Percentiles rank a stretch among this genome's conserved stretches.
Conservation (phyloP, 2,329 filamentous ascomycete species). For the Cercospora citrullina region DNA sequence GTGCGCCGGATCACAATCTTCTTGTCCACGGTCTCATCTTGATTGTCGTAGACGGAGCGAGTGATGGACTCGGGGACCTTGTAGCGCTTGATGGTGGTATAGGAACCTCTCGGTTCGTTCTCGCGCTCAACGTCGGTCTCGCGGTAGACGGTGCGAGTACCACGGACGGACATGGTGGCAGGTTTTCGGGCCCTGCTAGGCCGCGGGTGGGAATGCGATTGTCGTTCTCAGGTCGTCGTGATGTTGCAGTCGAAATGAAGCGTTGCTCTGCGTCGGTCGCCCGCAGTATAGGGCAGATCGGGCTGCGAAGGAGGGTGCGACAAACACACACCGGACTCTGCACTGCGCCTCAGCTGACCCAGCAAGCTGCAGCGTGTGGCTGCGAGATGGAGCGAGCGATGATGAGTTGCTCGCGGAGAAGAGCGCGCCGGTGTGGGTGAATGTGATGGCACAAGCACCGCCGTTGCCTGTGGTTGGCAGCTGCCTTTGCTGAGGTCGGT, state of each 20-base stretch:
- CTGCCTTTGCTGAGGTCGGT: not conserved
- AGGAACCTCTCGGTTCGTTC: constrained; percentile 48
- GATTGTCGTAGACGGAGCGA: constrained; percentile 36
- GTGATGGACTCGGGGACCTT: constrained; percentile 52
- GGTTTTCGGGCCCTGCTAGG: not conserved
- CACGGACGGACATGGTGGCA: constrained; percentile 40
- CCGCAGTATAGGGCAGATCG: not conserved
- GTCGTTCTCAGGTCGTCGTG: constrained; percentile 2
- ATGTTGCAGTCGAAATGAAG: not conserved
- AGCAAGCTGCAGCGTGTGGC: constrained; percentile 10
- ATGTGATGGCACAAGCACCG: not conserved
- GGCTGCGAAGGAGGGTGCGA: constrained; percentile 6
- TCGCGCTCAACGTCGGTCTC: constrained; percentile 50
- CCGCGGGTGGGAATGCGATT: not conserved
- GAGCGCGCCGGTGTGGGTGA: not conserved
- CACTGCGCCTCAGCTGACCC: constrained; percentile 17
- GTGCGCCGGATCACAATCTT: constrained; percentile 49
- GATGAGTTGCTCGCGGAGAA: not conserved
- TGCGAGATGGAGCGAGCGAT: not conserved
- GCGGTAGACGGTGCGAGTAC: constrained; percentile 43
- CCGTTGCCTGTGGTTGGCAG: not conserved
- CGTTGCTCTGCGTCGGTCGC: not conserved
- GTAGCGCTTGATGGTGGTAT: constrained; percentile 62
- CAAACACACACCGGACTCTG: constrained; percentile 3
- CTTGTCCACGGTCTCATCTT: constrained; percentile 44